Base-by-base conservation (phyloP, 805 yeast genomes). In the Phaffomyces antillensis region DNA sequence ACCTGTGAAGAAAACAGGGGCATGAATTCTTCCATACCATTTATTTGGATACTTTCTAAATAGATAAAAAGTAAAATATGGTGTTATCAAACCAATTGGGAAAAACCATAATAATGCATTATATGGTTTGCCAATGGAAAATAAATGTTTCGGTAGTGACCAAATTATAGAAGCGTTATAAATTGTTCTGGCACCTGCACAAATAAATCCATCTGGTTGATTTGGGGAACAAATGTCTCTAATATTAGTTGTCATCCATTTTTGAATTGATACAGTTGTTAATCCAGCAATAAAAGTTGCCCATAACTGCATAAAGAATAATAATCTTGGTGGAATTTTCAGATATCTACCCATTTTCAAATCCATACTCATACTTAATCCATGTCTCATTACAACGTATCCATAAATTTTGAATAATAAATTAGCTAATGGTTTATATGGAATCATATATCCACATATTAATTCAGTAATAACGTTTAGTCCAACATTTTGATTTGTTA, bases 1-100 rank as follows among this genome's bases (percentile, higher is more conserved):
- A 7, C 77, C 73, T 17, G 73, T 67, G 54, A 85, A 73, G 43
- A 86, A 81, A 11, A 82, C 80, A 0, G 89, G 86, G 3, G 81
- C 75, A 46, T 76, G 77, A 47, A 77, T 67, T 48, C 69, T 66
- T 24, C 64, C 63, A 34, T 59, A 45, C 44, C 49, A 71, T 23
- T 50, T 54, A 39, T 55, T 51, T 23, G 69, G 71, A 40, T 49
- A 50, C 40, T 44, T 51, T 48, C 52, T 57, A 45, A 63, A 61
- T 16, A 62, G 18, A 24, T 50, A 48, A 52, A 58, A 67, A 10
- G 65, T 64, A n/a, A 61, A 64, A 5, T 68, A 41, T 2, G 73
- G 71, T 1, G 60, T 41, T 49, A 75, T 41, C n/a, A 64, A 58
- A 25, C 85, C 84, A 39, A 76, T 60, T 16, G 77, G 53, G 58